These are phyloP conservation scores for Metarhizium sp. DNA, from an alignment of 2,329 filamentous ascomycete genomes.

Conservation along the genomic window DNA sequence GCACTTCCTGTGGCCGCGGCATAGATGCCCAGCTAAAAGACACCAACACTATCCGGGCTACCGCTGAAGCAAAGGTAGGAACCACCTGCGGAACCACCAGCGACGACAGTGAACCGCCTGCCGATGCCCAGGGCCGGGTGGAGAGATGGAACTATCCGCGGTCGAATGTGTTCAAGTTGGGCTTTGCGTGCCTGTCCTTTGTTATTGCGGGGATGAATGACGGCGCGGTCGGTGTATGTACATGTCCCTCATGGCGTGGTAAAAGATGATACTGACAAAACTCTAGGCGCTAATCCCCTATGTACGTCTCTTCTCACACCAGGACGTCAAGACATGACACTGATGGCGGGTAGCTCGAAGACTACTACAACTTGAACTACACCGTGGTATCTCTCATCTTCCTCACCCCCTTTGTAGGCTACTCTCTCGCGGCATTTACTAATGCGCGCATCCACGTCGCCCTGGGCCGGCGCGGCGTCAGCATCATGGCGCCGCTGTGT, in stretches of 20 bases:
- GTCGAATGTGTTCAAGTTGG: conserved; percentile 21
- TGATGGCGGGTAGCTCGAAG: conserved; percentile 37
- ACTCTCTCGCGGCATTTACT: conserved; percentile 48
- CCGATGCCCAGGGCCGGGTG: conserved; percentile 15
- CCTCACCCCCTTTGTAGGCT: conserved; percentile 54
- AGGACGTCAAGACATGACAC: background rate
- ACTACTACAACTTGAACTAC: conserved; percentile 51
- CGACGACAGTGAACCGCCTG: conserved; percentile 11
- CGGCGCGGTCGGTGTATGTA: conserved; percentile 45
- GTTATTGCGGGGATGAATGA: conserved; percentile 55
- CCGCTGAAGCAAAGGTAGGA: background rate
- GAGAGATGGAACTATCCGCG: conserved; percentile 28
- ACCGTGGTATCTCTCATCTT: conserved; percentile 54
- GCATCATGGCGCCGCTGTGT: conserved; percentile 49
- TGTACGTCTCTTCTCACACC: conserved; percentile 14
- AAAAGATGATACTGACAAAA: background rate
- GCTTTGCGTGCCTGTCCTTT: conserved; percentile 46
- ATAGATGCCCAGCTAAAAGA: background rate
- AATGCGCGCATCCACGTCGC: conserved; percentile 52
- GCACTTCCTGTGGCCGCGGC: background rate
- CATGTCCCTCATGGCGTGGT: background rate
- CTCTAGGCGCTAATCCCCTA: conserved; percentile 24
- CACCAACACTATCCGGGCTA: background rate
- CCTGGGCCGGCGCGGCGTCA: conserved; percentile 58
- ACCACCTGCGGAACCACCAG: background rate